Conservation (phyloP, 2,329 filamentous ascomycete genomes). For the Aspergillus amoenus region DNA sequence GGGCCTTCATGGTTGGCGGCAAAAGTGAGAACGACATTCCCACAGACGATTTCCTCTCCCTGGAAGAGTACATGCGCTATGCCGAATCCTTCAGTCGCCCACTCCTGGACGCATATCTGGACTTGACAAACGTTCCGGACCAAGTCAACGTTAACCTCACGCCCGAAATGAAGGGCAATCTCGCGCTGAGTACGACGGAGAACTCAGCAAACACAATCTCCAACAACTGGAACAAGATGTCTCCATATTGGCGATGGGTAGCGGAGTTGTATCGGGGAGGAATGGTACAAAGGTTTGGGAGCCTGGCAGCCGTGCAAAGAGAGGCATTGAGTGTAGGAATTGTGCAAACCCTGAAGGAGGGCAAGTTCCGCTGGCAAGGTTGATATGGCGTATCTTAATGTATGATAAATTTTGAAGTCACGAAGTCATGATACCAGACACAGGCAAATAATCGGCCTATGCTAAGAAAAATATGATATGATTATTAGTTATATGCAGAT, state of each 20-base stretch:
- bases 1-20: neutral
- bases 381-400: conserved; percentile 17
- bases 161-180: conserved; percentile 25
- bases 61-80: conserved; percentile 41
- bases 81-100: conserved; percentile 33
- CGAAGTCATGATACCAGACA: conserved; percentile 1
- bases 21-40: conserved; percentile 11
- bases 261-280: conserved; percentile 42
- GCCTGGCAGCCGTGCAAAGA: conserved; percentile 40
- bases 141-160: conserved; percentile 32
- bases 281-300: conserved; percentile 42
- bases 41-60: conserved; percentile 31
- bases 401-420: conserved; percentile 1
- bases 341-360: conserved; percentile 42
- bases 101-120: conserved; percentile 32
- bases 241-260: conserved; percentile 45
- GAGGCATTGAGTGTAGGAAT: conserved; percentile 45
- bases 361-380: conserved; percentile 43
- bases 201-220: conserved; percentile 20
- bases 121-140: conserved; percentile 32
- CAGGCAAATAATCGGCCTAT: neutral
- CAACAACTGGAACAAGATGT: conserved; percentile 34
- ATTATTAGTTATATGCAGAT: conserved; percentile 9
- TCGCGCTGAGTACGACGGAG: conserved; percentile 16
- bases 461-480: neutral